Conservation (phyloP, 2,329 filamentous ascomycete genomes). For the Fusarium neocosmosporiellum region DNA sequence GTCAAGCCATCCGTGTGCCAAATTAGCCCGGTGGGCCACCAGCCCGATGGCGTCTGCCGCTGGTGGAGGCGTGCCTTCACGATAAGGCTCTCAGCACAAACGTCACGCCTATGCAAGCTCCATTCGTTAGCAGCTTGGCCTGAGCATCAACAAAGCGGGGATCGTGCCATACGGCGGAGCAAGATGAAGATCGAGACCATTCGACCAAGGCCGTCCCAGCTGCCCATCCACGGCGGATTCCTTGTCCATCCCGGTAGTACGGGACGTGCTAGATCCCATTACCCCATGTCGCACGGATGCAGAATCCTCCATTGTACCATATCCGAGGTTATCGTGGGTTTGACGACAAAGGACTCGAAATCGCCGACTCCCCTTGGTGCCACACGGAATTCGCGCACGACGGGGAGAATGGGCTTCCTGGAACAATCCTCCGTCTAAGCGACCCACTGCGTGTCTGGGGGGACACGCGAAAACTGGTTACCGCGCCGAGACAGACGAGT, state of each 20-base stretch:
- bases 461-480: slow-evolving; percentile 20
- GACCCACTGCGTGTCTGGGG: slow-evolving; percentile 11
- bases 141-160: slow-evolving; percentile 36
- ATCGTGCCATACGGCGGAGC: slow-evolving; percentile 45
- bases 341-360: slow-evolving; percentile 24
- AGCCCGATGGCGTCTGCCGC: slow-evolving; percentile 33
- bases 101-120: slow-evolving; percentile 41
- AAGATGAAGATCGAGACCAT: slow-evolving; percentile 43
- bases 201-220: slow-evolving; percentile 32
- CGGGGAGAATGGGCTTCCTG: background rate
- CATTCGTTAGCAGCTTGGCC: slow-evolving; percentile 34
- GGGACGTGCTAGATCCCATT: slow-evolving; percentile 41
- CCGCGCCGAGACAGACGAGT: slow-evolving; percentile 26
- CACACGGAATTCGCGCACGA: slow-evolving; percentile 5
- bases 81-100: slow-evolving; percentile 43
- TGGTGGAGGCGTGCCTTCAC: slow-evolving; percentile 26
- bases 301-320: slow-evolving; percentile 24
- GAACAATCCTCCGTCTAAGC: background rate
- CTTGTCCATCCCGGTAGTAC: slow-evolving; percentile 41
- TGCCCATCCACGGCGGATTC: slow-evolving; percentile 28
- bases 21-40: slow-evolving; percentile 31
- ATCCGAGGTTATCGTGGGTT: slow-evolving; percentile 33
- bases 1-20: slow-evolving; percentile 46
- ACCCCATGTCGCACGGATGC: slow-evolving; percentile 29
- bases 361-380: slow-evolving; percentile 12